A percentile compares a stretch with the other conserved stretches of the same genome.
Conservation (phyloP, 371 early-diverging fungal genomes). For the Funneliformis caledonium region DNA sequence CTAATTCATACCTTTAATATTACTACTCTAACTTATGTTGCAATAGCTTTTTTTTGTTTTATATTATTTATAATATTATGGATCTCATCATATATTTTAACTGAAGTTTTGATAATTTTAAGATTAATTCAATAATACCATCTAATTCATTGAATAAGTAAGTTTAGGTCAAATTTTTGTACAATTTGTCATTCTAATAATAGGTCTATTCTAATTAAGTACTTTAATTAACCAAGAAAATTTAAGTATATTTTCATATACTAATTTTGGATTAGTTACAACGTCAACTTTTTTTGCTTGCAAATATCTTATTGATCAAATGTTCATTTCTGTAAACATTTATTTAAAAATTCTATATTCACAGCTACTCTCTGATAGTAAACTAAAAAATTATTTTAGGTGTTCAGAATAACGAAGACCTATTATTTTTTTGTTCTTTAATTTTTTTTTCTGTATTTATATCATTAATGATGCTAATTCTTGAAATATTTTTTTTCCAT, state of each 20-base stretch:
- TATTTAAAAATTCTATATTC: constrained; percentile 5
- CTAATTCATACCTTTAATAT: neutral
- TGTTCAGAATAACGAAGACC: neutral
- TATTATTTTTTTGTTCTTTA: neutral
- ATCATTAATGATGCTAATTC: neutral
- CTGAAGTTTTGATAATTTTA: neutral
- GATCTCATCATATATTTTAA: neutral
- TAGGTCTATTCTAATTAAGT: neutral
- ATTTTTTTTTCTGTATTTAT: neutral
- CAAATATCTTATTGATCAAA: neutral
- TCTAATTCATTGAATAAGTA: neutral
- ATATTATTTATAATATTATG: neutral
- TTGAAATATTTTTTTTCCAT: neutral
- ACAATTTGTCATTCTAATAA: neutral
- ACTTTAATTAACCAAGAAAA: neutral
- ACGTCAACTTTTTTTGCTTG: neutral
- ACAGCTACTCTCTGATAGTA: neutral
- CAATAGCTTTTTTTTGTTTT: neutral
- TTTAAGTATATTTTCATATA: neutral
- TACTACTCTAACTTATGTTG: neutral
- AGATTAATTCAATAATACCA: neutral
- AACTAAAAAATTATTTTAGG: neutral
- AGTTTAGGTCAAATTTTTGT: neutral
- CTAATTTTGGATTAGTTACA: neutral
- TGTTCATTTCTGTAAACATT: neutral